Conservation (phyloP, 768 basidiomycete species). For the Suillus lakei region DNA sequence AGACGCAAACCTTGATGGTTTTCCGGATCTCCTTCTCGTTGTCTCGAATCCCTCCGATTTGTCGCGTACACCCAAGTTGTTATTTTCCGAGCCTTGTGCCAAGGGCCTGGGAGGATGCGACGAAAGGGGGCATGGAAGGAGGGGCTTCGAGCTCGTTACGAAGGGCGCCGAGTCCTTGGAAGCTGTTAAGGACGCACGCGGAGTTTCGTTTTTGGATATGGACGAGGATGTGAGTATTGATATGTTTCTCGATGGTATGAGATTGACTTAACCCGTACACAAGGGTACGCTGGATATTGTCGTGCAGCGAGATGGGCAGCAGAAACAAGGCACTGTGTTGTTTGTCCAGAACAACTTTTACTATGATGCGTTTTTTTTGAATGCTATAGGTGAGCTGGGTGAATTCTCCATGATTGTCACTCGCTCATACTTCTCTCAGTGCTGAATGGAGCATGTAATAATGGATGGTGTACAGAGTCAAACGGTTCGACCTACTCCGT, state of each 20-base stretch:
- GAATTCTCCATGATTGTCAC: not conserved
- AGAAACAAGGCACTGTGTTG: conserved; percentile 62
- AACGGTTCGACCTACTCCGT: conserved; percentile 80
- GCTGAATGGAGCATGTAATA: conserved; percentile 90
- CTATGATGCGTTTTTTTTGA: conserved; percentile 98
- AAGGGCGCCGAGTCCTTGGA: conserved; percentile 67
- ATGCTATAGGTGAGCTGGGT: conserved; percentile 77
- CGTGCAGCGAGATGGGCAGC: conserved; percentile 79
- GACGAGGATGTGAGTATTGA: conserved; percentile 85
- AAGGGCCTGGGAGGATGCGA: conserved; percentile 62
- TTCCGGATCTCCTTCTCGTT: conserved; percentile 81
- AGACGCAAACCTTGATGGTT: conserved; percentile 93
- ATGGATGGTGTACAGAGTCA: conserved; percentile 71
- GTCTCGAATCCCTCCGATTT: conserved; percentile 43
- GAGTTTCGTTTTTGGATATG: conserved; percentile 84
- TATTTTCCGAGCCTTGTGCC: conserved; percentile 67
- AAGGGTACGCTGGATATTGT: conserved; percentile 93
- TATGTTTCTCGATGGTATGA: not conserved
- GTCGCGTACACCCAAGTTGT: conserved; percentile 59
- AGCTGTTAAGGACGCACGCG: conserved; percentile 75
- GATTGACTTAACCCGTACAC: conserved; percentile 1
- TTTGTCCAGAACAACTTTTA: conserved; percentile 98
- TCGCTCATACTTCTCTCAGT: conserved; percentile 50
- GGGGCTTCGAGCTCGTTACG: conserved; percentile 65
- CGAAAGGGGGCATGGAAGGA: conserved; percentile 50